Conservation (phyloP, 306 rosid species). For the Ormosia emarginata region DNA sequence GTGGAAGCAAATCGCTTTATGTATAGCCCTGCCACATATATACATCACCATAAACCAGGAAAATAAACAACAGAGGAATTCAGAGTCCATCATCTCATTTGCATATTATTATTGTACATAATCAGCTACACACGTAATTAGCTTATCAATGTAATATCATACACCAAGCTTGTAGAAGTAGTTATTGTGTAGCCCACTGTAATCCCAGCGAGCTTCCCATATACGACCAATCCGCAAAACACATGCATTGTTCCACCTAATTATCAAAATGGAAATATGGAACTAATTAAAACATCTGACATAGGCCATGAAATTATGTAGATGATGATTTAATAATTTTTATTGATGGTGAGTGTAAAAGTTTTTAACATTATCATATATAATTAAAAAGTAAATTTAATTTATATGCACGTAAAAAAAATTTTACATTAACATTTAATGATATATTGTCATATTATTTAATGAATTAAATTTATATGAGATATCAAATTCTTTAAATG, state of each 20-base stretch:
- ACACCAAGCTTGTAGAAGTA: constrained; percentile 53
- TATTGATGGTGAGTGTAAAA: not conserved
- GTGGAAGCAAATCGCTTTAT: constrained; percentile 57
- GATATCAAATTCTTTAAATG: too few relatives aligned
- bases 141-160: not conserved
- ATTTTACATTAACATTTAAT: too few relatives aligned
- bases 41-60: not conserved
- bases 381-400: too few relatives aligned
- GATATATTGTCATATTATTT: too few relatives aligned
- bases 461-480: too few relatives aligned
- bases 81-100: not conserved
- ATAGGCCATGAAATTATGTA: not conserved
- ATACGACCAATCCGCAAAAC: constrained; percentile 38
- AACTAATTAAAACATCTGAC: not conserved
- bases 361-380: not conserved
- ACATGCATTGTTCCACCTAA: constrained; percentile 40
- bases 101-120: not conserved
- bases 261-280: not conserved
- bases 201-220: constrained; percentile 35
- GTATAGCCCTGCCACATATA: constrained; percentile 47
- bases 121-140: not conserved
- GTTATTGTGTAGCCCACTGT: constrained; percentile 46
- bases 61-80: not conserved
- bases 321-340: not conserved
- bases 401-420: too few relatives aligned